Conservation (phyloP, 164 flowering plant species). For the Chimonanthus salicifolius region DNA sequence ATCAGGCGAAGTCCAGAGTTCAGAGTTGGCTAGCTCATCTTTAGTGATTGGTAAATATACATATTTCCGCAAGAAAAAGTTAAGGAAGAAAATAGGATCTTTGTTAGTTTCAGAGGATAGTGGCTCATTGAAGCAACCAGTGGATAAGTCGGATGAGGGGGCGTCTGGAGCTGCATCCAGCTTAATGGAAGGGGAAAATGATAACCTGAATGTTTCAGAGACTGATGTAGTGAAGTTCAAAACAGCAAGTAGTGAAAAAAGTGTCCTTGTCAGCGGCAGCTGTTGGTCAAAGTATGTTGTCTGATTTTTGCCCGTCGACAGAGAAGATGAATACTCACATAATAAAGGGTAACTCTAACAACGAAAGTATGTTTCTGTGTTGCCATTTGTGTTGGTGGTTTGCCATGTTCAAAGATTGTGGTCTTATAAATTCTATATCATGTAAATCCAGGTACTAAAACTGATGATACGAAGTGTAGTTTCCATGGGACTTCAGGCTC, state of each 20-base stretch:
- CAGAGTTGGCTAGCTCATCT: constrained; percentile 23
- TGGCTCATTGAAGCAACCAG: constrained; percentile 12
- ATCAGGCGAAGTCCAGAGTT: constrained; percentile 11
- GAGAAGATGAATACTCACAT: constrained; percentile 15
- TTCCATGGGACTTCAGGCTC: constrained; percentile 5
- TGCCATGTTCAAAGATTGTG: not conserved
- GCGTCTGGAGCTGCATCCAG: constrained; percentile 16
- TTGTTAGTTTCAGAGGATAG: constrained; percentile 17
- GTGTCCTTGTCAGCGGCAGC: constrained; percentile 11
- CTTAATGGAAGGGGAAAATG: constrained; percentile 18
- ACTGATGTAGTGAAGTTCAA: constrained; percentile 13
- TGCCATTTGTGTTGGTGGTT: not conserved
- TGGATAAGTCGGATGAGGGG: constrained; percentile 26
- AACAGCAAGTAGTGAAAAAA: constrained; percentile 10
- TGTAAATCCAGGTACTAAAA: constrained; percentile 18
- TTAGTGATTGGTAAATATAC: constrained; percentile 34
- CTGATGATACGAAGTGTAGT: constrained; percentile 11
- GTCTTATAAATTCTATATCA: not conserved
- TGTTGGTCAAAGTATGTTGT: constrained; percentile 9
- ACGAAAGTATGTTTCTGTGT: constrained; percentile 33
- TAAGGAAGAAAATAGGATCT: constrained; percentile 32
- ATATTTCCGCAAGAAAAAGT: constrained; percentile 57
- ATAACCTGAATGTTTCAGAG: constrained; percentile 13
- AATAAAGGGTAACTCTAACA: constrained; percentile 11
- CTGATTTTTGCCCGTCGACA: constrained; percentile 11